These are phyloP conservation scores for Brassica carinata DNA, from an alignment of 345 rosid species.

Conservation along the genomic window DNA sequence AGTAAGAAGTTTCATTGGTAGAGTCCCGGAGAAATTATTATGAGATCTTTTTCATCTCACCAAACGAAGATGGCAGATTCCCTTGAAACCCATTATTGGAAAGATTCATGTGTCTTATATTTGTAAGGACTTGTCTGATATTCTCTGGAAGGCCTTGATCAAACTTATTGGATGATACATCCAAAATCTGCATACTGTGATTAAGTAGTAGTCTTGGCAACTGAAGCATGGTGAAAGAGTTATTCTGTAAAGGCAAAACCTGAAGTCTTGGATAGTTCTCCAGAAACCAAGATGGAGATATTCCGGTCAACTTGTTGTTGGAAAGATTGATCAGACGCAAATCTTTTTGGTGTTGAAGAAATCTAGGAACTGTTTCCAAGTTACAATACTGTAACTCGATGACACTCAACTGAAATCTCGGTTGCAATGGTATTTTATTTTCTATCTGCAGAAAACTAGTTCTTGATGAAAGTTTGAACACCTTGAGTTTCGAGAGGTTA, in stretches of 20 bases:
- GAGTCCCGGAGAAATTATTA: not conserved
- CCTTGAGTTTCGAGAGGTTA: conserved; percentile 24
- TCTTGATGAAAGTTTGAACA: conserved; percentile 15
- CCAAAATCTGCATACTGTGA: not conserved
- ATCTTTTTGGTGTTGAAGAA: conserved; percentile 17
- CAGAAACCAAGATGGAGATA: not conserved
- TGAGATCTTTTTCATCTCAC: conserved; percentile 11
- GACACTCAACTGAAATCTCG: conserved; percentile 8
- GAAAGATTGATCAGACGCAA: not conserved
- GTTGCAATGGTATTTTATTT: not conserved
- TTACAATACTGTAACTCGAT: not conserved
- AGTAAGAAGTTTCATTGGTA: not conserved
- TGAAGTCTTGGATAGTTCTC: not conserved
- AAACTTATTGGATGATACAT: conserved; percentile 1
- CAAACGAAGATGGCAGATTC: not conserved
- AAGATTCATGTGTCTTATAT: not conserved
- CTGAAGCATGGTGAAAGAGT: conserved; percentile 22
- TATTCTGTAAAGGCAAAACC: conserved; percentile 10
- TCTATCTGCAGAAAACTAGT: not conserved
- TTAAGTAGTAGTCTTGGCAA: not conserved
- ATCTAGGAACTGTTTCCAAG: not conserved
- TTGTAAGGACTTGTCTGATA: not conserved
- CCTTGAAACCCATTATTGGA: not conserved
- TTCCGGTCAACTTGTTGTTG: not conserved
- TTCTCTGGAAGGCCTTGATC: not conserved